Conservation (phyloP, 1,139 yeast species). For the Kluyveromyces sp. region DNA sequence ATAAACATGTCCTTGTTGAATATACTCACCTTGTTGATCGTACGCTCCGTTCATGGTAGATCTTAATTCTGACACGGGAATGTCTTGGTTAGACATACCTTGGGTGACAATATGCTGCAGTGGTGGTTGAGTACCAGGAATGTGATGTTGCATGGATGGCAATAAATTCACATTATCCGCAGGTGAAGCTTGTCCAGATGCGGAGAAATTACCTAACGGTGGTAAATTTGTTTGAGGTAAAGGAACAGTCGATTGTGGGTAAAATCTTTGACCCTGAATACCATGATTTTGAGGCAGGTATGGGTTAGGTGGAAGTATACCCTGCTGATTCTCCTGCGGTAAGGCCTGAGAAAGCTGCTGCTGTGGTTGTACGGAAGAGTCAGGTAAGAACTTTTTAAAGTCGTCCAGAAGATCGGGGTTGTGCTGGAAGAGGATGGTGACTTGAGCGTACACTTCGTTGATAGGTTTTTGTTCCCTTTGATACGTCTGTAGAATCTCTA, state of each 20-base stretch:
- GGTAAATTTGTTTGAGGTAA: conserved; percentile 53
- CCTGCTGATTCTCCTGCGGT: conserved; percentile 11
- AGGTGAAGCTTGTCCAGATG: conserved; percentile 43
- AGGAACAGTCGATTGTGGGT: conserved; percentile 6
- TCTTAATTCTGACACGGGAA: conserved; percentile 36
- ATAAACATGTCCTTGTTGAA: conserved; percentile 1
- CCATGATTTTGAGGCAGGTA: conserved; percentile 16
- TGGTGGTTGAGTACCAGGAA: conserved; percentile 3
- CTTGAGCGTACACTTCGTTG: conserved; percentile 90
- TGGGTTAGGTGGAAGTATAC: conserved; percentile 10
- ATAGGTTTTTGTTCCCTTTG: conserved; percentile 95
- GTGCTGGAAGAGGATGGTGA: conserved; percentile 76
- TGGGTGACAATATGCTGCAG: conserved; percentile 16
- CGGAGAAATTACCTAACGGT: conserved; percentile 93
- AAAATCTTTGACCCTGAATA: conserved; percentile 13
- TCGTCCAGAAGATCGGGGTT: conserved; percentile 94
- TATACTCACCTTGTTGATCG: conserved; percentile 8
- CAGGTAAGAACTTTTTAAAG: conserved; percentile 92
- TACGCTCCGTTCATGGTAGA: conserved; percentile 17
- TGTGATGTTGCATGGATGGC: conserved; percentile 11
- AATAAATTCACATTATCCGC: conserved; percentile 14
- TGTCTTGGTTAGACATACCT: conserved; percentile 26
- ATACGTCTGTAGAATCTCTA: conserved; percentile 92
- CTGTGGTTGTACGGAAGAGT: conserved; percentile 44
- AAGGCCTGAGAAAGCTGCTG: conserved; percentile 12